Base-by-base conservation (phyloP, 108 stramenopile genomes). In the Fistulifera pelliculosa region DNA sequence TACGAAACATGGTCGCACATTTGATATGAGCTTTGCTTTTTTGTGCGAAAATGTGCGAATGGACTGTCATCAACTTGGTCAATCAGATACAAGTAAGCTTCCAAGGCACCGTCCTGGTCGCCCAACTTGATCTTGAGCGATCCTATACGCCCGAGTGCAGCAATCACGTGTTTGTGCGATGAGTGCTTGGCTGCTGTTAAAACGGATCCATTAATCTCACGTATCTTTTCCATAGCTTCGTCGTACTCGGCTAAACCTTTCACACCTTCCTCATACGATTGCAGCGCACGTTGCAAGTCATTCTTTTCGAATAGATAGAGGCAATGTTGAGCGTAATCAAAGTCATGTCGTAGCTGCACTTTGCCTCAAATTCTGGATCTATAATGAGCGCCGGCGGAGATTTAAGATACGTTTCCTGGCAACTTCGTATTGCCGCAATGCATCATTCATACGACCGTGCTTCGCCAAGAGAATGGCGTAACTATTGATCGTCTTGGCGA, bases 241-340 rank as follows among this genome's bases (percentile, higher is more conserved):
- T 80, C 83, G 67, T 86, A 82, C 45, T 80, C 68, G 38, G 77
- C 57, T 5, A 90, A 69, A 22, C 89, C 89, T 40, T 52, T 55
- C n/a, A 91, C 85, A 31, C 90, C 90, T 27, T 71, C 77, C 38
- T 82, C 81, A 60, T 91, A 91, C 18, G 76, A 85, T 47, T 61
- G 47, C 17, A 91, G 73, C 0, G 90, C 85, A 10, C 73, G 79
- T 41, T 70, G 66, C 10, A 79, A 59, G 49, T 91, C 85, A 18
- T 83, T 83, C 54, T 81, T 80, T 91, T 91, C 16, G 90, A 87
- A 48, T 79, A 75, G 52, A 91, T 87, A 0, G 90, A 91, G 10
- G 90, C 90, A 70, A 91, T 91, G 50, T 91, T 91, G 24, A 91
- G 58, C 56, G 80, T 80, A 62, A 91, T 91, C 52, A 91, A 60